Conservation (phyloP, 2,329 filamentous ascomycete species). For the Paecilomyces dactylethromorphus region DNA sequence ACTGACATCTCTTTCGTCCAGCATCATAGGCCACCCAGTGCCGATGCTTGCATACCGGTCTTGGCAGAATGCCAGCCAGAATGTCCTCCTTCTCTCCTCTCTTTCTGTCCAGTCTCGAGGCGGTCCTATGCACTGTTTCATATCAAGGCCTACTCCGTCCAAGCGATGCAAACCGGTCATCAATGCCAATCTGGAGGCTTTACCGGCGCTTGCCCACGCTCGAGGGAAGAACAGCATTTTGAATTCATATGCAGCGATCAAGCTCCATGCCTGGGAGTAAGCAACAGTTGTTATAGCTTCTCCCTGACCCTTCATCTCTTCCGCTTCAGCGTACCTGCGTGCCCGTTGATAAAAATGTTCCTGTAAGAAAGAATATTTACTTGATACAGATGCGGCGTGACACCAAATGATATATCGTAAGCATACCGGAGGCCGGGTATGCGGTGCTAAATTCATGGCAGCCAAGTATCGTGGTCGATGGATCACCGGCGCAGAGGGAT, state of each 20-base stretch:
- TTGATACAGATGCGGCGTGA: conserved; percentile 75
- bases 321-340: conserved; percentile 81
- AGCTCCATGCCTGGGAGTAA: conserved; percentile 76
- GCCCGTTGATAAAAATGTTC: conserved; percentile 85
- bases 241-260: conserved; percentile 83
- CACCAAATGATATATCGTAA: conserved; percentile 95
- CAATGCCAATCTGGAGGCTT: conserved; percentile 70
- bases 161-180: conserved; percentile 92
- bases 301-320: conserved; percentile 88
- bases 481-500: conserved; percentile 79
- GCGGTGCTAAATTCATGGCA: conserved; percentile 82
- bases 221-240: conserved; percentile 96
- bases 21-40: conserved; percentile 92
- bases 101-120: conserved; percentile 89
- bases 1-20: conserved; percentile 77
- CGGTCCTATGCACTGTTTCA: conserved; percentile 83
- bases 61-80: conserved; percentile 88
- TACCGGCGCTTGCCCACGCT: conserved; percentile 87
- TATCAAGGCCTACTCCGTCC: conserved; percentile 75
- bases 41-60: conserved; percentile 94
- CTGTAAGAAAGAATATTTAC: conserved; percentile 73
- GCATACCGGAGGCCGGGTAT: conserved; percentile 77
- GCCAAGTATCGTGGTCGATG: conserved; percentile 82
- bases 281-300: conserved; percentile 80
- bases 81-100: conserved; percentile 84